Conservation (phyloP, 2,329 filamentous ascomycete species). For the Didymella segeticola region DNA sequence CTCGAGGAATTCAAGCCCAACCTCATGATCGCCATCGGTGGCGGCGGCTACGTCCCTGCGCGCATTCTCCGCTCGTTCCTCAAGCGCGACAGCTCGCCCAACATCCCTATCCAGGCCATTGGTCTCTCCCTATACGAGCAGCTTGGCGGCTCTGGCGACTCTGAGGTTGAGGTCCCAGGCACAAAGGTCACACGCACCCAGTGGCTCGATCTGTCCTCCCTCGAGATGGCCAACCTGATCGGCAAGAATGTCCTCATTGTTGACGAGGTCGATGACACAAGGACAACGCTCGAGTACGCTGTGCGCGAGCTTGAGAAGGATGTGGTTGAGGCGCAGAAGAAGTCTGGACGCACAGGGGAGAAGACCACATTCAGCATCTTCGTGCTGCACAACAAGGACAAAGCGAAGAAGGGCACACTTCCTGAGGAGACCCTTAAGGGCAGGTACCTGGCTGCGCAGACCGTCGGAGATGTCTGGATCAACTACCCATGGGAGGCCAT, state of each 20-base stretch:
- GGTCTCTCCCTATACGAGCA: slow-evolving; percentile 96
- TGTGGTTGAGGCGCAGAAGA: slow-evolving; percentile 78
- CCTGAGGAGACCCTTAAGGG: slow-evolving; percentile 78
- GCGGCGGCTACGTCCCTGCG: slow-evolving; percentile 95
- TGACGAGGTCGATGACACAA: slow-evolving; percentile 94
- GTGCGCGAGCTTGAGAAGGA: slow-evolving; percentile 95
- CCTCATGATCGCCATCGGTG: slow-evolving; percentile 98
- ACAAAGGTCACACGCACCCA: slow-evolving; percentile 97
- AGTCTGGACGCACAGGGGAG: slow-evolving; percentile 70
- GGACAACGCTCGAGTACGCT: slow-evolving; percentile 92
- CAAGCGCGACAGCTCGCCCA: slow-evolving; percentile 82
- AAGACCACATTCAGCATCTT: slow-evolving; percentile 93
- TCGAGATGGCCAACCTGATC: slow-evolving; percentile 87
- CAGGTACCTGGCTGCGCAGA: slow-evolving; percentile 84
- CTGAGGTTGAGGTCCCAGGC: slow-evolving; percentile 76
- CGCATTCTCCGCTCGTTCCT: slow-evolving; percentile 96
- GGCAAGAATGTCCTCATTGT: slow-evolving; percentile 93
- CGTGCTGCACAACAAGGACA: slow-evolving; percentile 98
- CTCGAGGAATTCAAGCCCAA: slow-evolving; percentile 87
- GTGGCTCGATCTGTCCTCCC: slow-evolving; percentile 89
- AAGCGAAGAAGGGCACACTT: slow-evolving; percentile 88
- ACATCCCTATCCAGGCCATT: slow-evolving; percentile 99
- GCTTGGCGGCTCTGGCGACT: slow-evolving; percentile 68
- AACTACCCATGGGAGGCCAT: slow-evolving; percentile 98
- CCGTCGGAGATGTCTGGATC: slow-evolving; percentile 95